phyloP scores from a whole-genome alignment of 1,284 basidiomycete genomes.

The Sanghuangporus baumii region DNA sequence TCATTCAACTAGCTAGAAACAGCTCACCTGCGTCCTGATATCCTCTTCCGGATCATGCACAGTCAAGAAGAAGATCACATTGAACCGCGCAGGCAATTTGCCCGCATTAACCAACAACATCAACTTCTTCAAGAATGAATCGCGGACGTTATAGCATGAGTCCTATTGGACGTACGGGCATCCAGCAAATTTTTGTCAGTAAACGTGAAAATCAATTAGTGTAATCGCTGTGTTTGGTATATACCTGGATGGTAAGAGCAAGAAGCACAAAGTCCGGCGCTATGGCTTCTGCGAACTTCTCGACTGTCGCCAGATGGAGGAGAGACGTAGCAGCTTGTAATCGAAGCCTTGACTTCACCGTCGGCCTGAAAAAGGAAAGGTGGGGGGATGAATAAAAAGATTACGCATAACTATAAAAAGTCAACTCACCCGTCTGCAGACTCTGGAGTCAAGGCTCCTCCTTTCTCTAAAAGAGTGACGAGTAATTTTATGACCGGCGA shows the following conservation, averaged over 20 bases:
- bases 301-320: slow-evolving; percentile 71
- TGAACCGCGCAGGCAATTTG: slow-evolving; percentile 69
- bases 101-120: slow-evolving; percentile 53
- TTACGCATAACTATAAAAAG: neutral
- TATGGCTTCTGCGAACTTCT: slow-evolving; percentile 57
- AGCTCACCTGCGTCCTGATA: slow-evolving; percentile 52
- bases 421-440: slow-evolving; percentile 59
- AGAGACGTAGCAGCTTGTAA: slow-evolving; percentile 79
- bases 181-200: neutral
- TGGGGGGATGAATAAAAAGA: slow-evolving; percentile 5
- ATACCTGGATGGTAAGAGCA: slow-evolving; percentile 74
- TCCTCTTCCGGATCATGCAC: slow-evolving; percentile 91
- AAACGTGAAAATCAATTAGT: neutral
- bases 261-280: slow-evolving; percentile 61
- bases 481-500: slow-evolving; percentile 75
- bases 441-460: slow-evolving; percentile 58
- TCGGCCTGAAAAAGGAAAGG: slow-evolving; percentile 37
- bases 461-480: slow-evolving; percentile 56
- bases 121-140: slow-evolving; percentile 74
- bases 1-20: neutral
- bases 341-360: slow-evolving; percentile 65
- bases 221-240: slow-evolving; percentile 14
- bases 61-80: slow-evolving; percentile 82
- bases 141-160: slow-evolving; percentile 82
- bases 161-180: slow-evolving; percentile 47